Percentiles rank a stretch among this genome's conserved stretches.
phyloP scores from a whole-genome alignment of 345 rosid genomes.

The Carallia brachiata region DNA sequence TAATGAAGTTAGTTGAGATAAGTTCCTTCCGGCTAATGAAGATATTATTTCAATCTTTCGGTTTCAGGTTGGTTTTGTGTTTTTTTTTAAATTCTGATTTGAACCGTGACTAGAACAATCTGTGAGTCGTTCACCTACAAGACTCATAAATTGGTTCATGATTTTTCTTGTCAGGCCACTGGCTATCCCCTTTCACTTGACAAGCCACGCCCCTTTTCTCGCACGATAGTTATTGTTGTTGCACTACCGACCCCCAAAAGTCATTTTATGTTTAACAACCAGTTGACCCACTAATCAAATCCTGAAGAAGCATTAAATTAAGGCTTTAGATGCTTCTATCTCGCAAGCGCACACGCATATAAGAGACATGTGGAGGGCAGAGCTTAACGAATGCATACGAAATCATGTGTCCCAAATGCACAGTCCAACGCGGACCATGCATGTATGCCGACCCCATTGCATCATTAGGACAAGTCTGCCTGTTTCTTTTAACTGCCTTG shows the following conservation, averaged over 20 bases:
- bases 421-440: not conserved
- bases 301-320: not conserved
- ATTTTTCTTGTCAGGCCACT: not conserved
- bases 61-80: no score
- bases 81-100: no score
- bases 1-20: no score
- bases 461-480: conserved; percentile 15
- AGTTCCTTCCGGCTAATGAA: no score
- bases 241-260: conserved; percentile 17
- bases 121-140: not conserved
- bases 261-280: conserved; percentile 26
- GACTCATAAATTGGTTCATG: not conserved
- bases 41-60: no score
- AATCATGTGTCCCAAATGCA: not conserved
- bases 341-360: conserved; percentile 23
- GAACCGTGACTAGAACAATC: no score
- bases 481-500: conserved; percentile 25
- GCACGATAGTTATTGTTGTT: conserved; percentile 14
- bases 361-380: not conserved
- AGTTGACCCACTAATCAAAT: conserved; percentile 1
- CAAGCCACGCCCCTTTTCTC: not conserved
- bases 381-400: not conserved
- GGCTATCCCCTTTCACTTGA: not conserved
- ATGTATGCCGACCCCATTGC: conserved; percentile 17
- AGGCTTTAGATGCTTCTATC: conserved; percentile 14